Evolutionary conservation across 2,329 filamentous ascomycete species (phyloP), one percentile per base, ranked within the genome.

Genomic region (Cercospora janseana): DNA sequence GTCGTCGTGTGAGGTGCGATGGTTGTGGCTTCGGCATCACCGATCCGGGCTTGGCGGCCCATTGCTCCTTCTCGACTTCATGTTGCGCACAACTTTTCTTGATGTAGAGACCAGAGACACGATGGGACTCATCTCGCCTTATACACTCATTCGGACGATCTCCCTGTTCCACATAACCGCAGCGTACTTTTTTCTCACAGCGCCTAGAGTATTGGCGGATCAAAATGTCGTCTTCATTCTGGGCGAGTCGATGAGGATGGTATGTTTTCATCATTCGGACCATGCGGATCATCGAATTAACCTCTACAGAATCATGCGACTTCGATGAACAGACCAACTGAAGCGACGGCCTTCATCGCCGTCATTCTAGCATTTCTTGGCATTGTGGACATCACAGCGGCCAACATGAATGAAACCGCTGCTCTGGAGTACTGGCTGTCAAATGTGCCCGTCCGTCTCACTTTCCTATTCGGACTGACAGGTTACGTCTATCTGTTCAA

Each of bases 131-230:
- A 79, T 96, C 64, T 90, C 88, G 2, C 83, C 85, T 54, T 86
- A 80, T 65, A 88, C 85, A 6, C 85, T 95, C 69, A 85, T 96
- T 62, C 86, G 87, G 61, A 85, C 83, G 45, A 75, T 95, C 60
- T 87, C 86, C 60, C 79, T 95, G 66, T 89, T 93, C 74, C 88
- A 95, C 72, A 71, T 95, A 58, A 88, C 87, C 4, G 75, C 93
- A 41, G 89, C 85, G 62, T 90, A 85, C 71, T 88, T 93, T 74
- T 86, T 96, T 72, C 77, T 94, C 62, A 85, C 81, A 32, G 83
- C 79, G 51, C 91, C 91, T 4, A 72, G 74, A 54, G 77, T 80
- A 34, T 77, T 96, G 62, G 82, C 87, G 41, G 85, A 92, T 65
- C 88, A 94, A 63, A 83, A 85, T 45, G 69, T 95, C 16, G 87